Conservation (phyloP, 495 filamentous ascomycete genomes). For the Achaetomiella virescens region DNA sequence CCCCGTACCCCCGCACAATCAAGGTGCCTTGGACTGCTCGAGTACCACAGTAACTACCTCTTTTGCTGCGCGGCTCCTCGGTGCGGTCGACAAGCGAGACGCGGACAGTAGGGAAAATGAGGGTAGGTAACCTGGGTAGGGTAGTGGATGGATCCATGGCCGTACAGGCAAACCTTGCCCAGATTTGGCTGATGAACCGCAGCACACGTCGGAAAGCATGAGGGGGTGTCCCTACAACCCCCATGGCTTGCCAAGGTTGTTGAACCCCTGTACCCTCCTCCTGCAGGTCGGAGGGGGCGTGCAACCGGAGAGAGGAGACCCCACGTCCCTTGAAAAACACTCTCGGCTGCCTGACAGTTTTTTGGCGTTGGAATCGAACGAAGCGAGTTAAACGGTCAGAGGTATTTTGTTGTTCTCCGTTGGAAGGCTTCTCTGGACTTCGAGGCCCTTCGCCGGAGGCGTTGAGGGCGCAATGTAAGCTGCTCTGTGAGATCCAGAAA, state of each 20-base stretch:
- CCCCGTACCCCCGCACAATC: constrained; percentile 7
- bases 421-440: not conserved
- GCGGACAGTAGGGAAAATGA: constrained; percentile 11
- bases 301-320: not conserved
- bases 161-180: not conserved
- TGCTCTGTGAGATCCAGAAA: too few relatives aligned
- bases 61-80: constrained; percentile 17
- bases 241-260: constrained; percentile 9
- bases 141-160: constrained; percentile 4
- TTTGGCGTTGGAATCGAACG: not conserved
- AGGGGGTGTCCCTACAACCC: constrained; percentile 10
- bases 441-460: too few relatives aligned
- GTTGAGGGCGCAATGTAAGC: too few relatives aligned
- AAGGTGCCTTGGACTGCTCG: constrained; percentile 3
- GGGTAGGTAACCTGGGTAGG: not conserved
- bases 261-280: constrained; percentile 2
- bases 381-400: not conserved
- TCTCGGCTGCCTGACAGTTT: not conserved
- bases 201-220: not conserved
- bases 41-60: constrained; percentile 1
- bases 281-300: constrained; percentile 11
- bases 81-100: constrained; percentile 12
- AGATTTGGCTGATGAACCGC: constrained; percentile 8
- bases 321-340: constrained; percentile 4
- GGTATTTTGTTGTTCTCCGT: too few relatives aligned